A percentile compares a stretch with the other conserved stretches of the same genome.
Conservation (phyloP, 371 early-diverging fungal genomes). For the Mucor circinelloides region DNA sequence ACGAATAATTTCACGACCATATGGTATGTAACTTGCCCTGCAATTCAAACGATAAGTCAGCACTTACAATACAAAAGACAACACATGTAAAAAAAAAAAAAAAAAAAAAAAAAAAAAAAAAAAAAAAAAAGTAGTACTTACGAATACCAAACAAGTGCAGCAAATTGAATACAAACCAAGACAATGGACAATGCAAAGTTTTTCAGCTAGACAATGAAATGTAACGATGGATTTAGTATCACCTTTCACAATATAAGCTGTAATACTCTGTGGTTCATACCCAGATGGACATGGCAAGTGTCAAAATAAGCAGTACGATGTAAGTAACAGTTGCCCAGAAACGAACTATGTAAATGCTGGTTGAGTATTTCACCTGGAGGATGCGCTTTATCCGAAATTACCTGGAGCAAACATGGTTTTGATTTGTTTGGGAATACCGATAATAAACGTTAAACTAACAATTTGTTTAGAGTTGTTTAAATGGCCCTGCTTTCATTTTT, state of each 20-base stretch:
- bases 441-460: slow-evolving; percentile 82
- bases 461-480: background rate
- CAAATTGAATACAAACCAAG: slow-evolving; percentile 79
- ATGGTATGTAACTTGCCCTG: slow-evolving; percentile 59
- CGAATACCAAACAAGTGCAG: slow-evolving; percentile 87
- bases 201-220: slow-evolving; percentile 37
- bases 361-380: background rate
- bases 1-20: slow-evolving; percentile 53
- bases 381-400: slow-evolving; percentile 15
- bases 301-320: slow-evolving; percentile 34
- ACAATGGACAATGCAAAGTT: slow-evolving; percentile 69
- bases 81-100: no score
- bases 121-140: no score
- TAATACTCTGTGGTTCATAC: slow-evolving; percentile 20
- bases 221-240: background rate
- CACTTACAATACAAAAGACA: background rate
- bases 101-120: no score
- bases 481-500: slow-evolving; percentile 5
- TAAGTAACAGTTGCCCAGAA: slow-evolving; percentile 34
- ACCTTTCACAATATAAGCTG: slow-evolving; percentile 4
- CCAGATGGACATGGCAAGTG: slow-evolving; percentile 34
- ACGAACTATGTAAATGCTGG: slow-evolving; percentile 6
- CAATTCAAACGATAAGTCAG: background rate
- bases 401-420: slow-evolving; percentile 85
- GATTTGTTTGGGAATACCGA: slow-evolving; percentile 83